Evolutionary conservation across 768 basidiomycete species (phyloP).

Genomic region (Cyathus striatus): DNA sequence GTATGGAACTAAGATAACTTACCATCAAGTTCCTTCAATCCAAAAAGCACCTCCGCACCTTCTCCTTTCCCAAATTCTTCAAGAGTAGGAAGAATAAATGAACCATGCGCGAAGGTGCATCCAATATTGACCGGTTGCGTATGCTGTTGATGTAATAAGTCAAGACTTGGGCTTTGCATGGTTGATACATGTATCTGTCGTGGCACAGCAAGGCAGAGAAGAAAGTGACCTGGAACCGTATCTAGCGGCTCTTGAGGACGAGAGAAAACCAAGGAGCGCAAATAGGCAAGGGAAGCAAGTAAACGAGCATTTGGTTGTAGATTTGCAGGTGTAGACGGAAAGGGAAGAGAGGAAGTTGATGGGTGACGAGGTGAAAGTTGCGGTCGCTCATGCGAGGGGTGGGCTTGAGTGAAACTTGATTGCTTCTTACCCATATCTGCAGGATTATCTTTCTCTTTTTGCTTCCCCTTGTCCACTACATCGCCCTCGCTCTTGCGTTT

Average conservation of each 20-base stretch:
- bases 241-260: conserved; percentile 27
- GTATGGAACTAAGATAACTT: conserved; percentile 10
- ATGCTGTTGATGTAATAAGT: no score
- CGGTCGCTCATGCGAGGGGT: neutral
- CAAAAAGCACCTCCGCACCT: conserved; percentile 35
- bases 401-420: neutral
- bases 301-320: conserved; percentile 17
- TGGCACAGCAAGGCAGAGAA: neutral
- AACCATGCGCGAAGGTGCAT: conserved; percentile 40
- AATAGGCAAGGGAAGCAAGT: conserved; percentile 53
- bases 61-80: conserved; percentile 20
- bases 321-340: conserved; percentile 21
- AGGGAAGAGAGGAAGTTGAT: conserved; percentile 16
- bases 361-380: conserved; percentile 11
- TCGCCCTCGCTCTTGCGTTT: conserved; percentile 40
- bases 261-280: conserved; percentile 29
- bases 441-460: conserved; percentile 7
- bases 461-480: conserved; percentile 10
- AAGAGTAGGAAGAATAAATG: conserved; percentile 31
- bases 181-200: no score
- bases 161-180: no score
- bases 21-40: conserved; percentile 50
- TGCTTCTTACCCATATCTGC: neutral
- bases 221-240: conserved; percentile 27
- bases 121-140: conserved; percentile 29